Evolutionary conservation across 2,329 filamentous ascomycete species (phyloP), one percentile per base, ranked within the genome.

Genomic region (Fusarium sp.): DNA sequence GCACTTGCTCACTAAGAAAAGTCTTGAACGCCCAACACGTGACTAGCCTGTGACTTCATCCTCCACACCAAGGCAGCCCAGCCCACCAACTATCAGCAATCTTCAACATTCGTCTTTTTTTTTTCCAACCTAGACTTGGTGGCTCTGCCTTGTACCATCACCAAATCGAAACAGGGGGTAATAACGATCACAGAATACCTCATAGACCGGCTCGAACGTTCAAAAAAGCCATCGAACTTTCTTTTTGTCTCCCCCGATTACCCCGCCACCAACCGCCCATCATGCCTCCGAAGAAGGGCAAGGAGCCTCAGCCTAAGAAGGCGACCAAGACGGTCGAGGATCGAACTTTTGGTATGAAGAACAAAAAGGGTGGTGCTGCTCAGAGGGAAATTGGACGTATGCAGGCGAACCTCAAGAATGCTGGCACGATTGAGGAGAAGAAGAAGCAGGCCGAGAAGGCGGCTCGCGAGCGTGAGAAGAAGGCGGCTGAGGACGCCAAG

Each of bases 341-440:
- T 86, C 96, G 95, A 84, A 97, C 96, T 51, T 99, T 99, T 86
- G 96, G 96, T 76, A 98, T 99, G 96, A 99, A 99, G 85, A 99
- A 99, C 80, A 99, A 99, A 86, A 99, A 98, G 87, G 96, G 96
- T 74, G 92, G 90, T 61, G 91, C 89, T 55, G 95, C 94, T 58
- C 93, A 98, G 83, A 97, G 91, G 82, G 90, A 94, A 74, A 98
- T 99, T 79, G 91, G 92, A 63, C 92, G 94, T 76, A 88, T 99
- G 80, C 84, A 90, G 73, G 87, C 90, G 48, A 91, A 94, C 76
- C 87, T 90, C 55, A 90, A 91, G 73, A 86, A 88, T 60, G 90
- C 91, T 74, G 93, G 94, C 67, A 91, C 87, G n/a, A 89, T 93
- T 24, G 95, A 98, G 61, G 91, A 96, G 80, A 98, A 98, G 86